These are phyloP conservation scores for Neurospora tetraspora DNA, from an alignment of 495 filamentous ascomycete genomes.

Conservation along the genomic window DNA sequence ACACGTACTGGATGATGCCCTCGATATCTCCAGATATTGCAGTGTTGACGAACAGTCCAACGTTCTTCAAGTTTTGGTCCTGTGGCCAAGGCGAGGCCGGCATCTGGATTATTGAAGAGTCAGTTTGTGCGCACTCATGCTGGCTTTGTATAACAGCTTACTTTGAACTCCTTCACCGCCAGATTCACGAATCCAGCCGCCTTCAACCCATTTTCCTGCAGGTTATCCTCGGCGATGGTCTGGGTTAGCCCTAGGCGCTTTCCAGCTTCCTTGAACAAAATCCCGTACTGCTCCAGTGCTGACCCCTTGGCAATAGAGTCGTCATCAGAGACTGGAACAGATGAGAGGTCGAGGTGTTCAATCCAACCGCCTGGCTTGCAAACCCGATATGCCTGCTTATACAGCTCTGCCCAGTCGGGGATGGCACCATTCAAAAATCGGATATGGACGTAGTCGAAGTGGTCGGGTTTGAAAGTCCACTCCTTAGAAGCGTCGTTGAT, in stretches of 20 bases:
- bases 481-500: slow-evolving; percentile 46
- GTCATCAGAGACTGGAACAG: slow-evolving; percentile 26
- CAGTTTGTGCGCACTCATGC: not conserved
- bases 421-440: slow-evolving; percentile 42
- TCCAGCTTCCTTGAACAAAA: slow-evolving; percentile 22
- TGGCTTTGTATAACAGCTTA: not conserved
- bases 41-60: slow-evolving; percentile 21
- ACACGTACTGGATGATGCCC: not conserved
- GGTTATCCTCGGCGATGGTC: slow-evolving; percentile 9
- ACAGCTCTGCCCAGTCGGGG: slow-evolving; percentile 36
- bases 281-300: slow-evolving; percentile 27
- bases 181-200: slow-evolving; percentile 30
- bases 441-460: slow-evolving; percentile 45
- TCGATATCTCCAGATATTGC: not conserved
- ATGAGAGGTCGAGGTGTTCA: slow-evolving; percentile 39
- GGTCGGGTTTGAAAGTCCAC: slow-evolving; percentile 36
- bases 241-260: slow-evolving; percentile 14
- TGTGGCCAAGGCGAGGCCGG: slow-evolving; percentile 36
- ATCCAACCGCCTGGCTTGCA: slow-evolving; percentile 40
- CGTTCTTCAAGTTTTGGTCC: slow-evolving; percentile 36
- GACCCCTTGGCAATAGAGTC: slow-evolving; percentile 25
- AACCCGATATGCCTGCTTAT: slow-evolving; percentile 34
- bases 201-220: slow-evolving; percentile 16
- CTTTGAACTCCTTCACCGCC: slow-evolving; percentile 19
- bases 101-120: slow-evolving; percentile 5